Evolutionary conservation across 768 basidiomycete genomes (phyloP), one percentile per base, ranked within the genome.

Genomic region (Pisolithus albus): DNA sequence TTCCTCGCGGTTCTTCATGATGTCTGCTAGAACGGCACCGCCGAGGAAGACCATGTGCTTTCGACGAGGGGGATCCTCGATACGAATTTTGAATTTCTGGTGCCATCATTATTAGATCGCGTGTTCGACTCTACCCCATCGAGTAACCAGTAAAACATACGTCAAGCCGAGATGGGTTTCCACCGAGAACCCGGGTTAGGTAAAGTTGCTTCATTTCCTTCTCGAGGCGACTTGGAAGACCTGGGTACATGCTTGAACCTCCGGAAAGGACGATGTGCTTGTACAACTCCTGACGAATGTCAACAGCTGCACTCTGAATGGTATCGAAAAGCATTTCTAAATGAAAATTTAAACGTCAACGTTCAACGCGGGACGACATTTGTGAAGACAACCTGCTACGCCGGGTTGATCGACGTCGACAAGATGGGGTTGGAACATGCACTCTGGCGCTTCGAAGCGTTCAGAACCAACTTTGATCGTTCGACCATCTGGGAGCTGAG

Each of bases 151-250:
- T 15, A 40, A 36, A 16, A 81, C 92, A 53, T 56, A 96, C 95
- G 66, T 88, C 93, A 60, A 97, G 66, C 36, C 96, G 77, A 15
- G 84, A 70, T 0, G 91, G 84, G 64, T 98, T 86, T 16, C 89
- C 85, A 42, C 80, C 77, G 42, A 98, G 76, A 16, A 98, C 90
- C n/a, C 84, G 78, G 2, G 89, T 88, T 54, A 99, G 79, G 68
- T 97, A 92, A n/a, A 98, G 76, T 69, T 98, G 96, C 70, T 98
- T 98, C 88, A 98, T 92, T 75, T 99, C 95, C 75, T 98, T 98
- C 72, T 98, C 96, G 41, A 99, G 77, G 43, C 96, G 84, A 65
- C 88, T 92, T 10, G 96, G 96, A 51, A 99, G 81, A 24, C 96
- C 96, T 28, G 96, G 95, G 66, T 98, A 98, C 95, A 98, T 98